A percentile compares a stretch with the other conserved stretches of the same genome.
Conservation (phyloP, 345 rosid genomes). For the Excoecaria cochinchinensis region DNA sequence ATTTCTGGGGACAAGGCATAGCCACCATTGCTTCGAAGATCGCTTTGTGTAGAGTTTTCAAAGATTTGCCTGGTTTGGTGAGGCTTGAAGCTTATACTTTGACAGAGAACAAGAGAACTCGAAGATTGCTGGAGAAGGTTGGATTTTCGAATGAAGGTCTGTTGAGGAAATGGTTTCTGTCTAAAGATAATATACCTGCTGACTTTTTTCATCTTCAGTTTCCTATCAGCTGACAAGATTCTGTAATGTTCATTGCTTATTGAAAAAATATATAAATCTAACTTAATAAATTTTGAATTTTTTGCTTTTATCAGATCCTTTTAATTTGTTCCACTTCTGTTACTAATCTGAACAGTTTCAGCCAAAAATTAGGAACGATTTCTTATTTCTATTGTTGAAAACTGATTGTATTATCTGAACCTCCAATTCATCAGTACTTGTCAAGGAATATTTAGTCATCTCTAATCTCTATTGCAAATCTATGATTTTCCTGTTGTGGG, state of each 20-base stretch:
- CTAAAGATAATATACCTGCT: slow-evolving; percentile 43
- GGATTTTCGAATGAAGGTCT: slow-evolving; percentile 61
- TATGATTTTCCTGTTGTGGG: no score
- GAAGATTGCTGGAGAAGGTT: slow-evolving; percentile 56
- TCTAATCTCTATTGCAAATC: no score
- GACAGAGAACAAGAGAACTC: slow-evolving; percentile 49
- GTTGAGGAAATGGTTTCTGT: slow-evolving; percentile 47
- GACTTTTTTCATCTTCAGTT: slow-evolving; percentile 45
- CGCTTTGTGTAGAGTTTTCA: slow-evolving; percentile 31
- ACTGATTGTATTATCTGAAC: no score
- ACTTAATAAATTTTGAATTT: no score
- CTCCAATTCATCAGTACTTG: no score
- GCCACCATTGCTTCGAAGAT: slow-evolving; percentile 36
- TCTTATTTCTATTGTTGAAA: no score
- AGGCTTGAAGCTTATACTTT: slow-evolving; percentile 59
- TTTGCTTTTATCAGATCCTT: no score
- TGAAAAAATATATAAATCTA: no score
- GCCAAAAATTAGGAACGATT: no score
- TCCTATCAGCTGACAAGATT: slow-evolving; percentile 32
- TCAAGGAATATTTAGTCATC: no score
- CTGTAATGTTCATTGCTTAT: background rate
- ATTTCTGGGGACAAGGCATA: slow-evolving; percentile 46
- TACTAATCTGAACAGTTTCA: no score
- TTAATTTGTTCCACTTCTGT: no score
- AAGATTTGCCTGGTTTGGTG: slow-evolving; percentile 32